Conservation (phyloP, 2,329 filamentous ascomycete species). For the Dactylellina leptospora region DNA sequence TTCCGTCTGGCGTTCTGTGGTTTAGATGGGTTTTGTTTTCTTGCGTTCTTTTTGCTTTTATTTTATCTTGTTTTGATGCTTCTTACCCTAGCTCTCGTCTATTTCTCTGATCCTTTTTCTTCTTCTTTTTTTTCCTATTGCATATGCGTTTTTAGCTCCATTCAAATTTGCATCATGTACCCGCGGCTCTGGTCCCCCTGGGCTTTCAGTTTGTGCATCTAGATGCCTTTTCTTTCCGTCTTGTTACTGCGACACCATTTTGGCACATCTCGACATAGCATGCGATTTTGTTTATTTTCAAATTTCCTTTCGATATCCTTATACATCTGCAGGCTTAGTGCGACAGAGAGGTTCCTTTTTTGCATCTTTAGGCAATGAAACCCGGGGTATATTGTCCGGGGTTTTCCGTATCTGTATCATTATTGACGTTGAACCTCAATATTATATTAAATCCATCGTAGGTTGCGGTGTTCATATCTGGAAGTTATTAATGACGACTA, state of each 20-base stretch:
- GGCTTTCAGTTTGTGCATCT: not conserved
- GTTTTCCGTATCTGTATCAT: constrained; percentile 15
- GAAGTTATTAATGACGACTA: not conserved
- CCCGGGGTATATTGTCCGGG: too few relatives aligned
- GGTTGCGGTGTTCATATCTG: not conserved
- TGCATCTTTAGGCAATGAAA: not conserved
- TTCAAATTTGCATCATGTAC: too few relatives aligned
- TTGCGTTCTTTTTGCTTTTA: constrained; percentile 13
- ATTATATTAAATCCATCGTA: not conserved
- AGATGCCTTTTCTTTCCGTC: constrained; percentile 2
- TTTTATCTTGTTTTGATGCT: constrained; percentile 22
- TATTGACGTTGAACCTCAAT: constrained; percentile 4
- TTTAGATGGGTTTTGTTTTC: constrained; percentile 32
- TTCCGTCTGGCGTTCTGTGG: constrained; percentile 41
- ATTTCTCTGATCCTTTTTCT: not conserved
- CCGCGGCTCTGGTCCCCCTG: too few relatives aligned
- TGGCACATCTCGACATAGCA: constrained; percentile 41
- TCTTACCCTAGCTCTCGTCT: not conserved
- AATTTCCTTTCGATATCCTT: constrained; percentile 38
- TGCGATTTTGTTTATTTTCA: constrained; percentile 6
- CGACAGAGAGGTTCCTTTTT: constrained; percentile 1
- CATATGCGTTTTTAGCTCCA: too few relatives aligned
- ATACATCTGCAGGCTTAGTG: constrained; percentile 26
- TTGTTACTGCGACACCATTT: constrained; percentile 10
- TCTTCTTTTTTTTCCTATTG: not conserved